Conservation (phyloP, 2,329 filamentous ascomycete genomes). For the Ophioceras dolichostomum region DNA sequence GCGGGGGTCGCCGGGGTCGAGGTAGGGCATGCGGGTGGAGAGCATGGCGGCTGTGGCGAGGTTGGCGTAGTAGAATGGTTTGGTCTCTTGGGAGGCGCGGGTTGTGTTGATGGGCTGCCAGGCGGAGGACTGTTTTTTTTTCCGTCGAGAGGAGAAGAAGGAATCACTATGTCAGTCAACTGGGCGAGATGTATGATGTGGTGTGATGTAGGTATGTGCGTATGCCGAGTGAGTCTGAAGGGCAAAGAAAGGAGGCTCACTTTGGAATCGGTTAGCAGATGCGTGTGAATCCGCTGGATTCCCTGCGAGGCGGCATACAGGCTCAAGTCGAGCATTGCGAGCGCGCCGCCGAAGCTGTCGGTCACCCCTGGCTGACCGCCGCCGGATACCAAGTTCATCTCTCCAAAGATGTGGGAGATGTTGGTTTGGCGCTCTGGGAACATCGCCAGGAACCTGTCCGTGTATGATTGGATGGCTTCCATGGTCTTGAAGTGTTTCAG, state of each 20-base stretch:
- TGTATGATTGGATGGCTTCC: slow-evolving; percentile 32
- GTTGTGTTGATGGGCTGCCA: slow-evolving; percentile 39
- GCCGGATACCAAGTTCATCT: slow-evolving; percentile 51
- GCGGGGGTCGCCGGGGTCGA: slow-evolving; percentile 24
- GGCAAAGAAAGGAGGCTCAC: neutral
- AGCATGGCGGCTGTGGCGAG: slow-evolving; percentile 45
- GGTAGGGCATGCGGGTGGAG: neutral
- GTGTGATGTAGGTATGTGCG: too few species aligned
- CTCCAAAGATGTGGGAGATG: slow-evolving; percentile 44
- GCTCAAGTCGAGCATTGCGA: slow-evolving; percentile 53
- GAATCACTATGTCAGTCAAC: too few species aligned
- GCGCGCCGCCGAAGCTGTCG: slow-evolving; percentile 52
- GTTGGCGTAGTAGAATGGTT: slow-evolving; percentile 52
- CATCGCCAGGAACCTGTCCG: slow-evolving; percentile 32
- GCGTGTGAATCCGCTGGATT: slow-evolving; percentile 48
- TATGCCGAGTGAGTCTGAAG: neutral
- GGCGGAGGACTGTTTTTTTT: slow-evolving; percentile 29
- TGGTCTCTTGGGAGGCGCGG: slow-evolving; percentile 41
- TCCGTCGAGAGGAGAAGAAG: too few species aligned
- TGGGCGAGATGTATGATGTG: neutral
- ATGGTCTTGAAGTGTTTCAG: slow-evolving; percentile 49
- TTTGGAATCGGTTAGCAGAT: slow-evolving; percentile 50
- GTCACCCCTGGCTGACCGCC: slow-evolving; percentile 49
- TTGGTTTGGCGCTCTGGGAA: slow-evolving; percentile 13
- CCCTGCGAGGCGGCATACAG: slow-evolving; percentile 42